These are phyloP conservation scores for Cyberlindnera mycetangii DNA, from an alignment of 805 yeast species.

Conservation along the genomic window DNA sequence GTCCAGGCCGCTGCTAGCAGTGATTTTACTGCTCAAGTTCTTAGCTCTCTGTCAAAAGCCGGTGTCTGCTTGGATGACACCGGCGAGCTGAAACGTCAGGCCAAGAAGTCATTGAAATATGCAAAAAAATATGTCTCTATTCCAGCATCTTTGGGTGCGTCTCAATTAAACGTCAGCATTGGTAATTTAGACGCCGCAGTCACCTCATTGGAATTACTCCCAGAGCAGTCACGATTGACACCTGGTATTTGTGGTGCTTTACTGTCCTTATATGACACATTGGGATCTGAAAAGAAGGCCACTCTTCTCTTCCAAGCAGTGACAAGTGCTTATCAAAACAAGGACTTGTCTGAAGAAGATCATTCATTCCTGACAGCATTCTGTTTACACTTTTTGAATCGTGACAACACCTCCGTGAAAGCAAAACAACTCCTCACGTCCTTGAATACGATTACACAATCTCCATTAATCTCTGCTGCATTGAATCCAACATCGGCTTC, in stretches of 20 bases:
- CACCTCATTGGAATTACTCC: constrained; percentile 34
- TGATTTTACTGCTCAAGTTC: constrained; percentile 17
- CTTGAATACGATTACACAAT: neutral
- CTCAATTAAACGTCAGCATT: constrained; percentile 32
- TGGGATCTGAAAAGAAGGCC: constrained; percentile 37
- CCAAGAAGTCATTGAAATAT: constrained; percentile 33
- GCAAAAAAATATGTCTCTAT: constrained; percentile 31
- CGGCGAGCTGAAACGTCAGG: constrained; percentile 23
- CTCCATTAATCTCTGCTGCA: constrained; percentile 9
- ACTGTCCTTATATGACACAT: constrained; percentile 45
- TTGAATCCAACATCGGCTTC: constrained; percentile 4
- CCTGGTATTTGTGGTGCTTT: constrained; percentile 53
- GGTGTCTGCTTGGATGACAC: constrained; percentile 15
- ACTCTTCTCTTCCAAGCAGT: constrained; percentile 28
- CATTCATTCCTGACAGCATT: constrained; percentile 5
- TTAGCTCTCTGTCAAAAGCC: constrained; percentile 16
- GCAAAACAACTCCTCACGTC: constrained; percentile 7
- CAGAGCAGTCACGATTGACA: constrained; percentile 16
- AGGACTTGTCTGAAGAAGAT: neutral
- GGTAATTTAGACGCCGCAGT: constrained; percentile 35
- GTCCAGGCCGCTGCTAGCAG: constrained; percentile 9
- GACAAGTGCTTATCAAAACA: neutral
- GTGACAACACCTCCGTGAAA: constrained; percentile 2
- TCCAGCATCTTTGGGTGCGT: constrained; percentile 32
- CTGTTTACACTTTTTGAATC: constrained; percentile 6